These are phyloP conservation scores for Cordyceps fumosorosea DNA, from an alignment of 2,329 filamentous ascomycete species.

Conservation along the genomic window DNA sequence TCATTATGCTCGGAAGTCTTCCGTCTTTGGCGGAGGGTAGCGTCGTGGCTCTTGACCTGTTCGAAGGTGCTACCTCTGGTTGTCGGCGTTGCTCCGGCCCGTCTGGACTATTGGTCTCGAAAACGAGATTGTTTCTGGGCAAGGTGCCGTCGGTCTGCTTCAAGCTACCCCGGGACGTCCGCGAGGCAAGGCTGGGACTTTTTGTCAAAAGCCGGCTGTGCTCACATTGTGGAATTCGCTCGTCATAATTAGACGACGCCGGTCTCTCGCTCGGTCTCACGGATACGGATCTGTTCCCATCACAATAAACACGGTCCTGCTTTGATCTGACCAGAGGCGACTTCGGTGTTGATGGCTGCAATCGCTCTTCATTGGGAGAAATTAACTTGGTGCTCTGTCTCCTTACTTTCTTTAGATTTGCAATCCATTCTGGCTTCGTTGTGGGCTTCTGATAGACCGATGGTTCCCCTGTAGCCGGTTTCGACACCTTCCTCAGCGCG, in stretches of 20 bases:
- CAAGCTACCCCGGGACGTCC: background rate
- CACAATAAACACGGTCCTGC: constrained; percentile 4
- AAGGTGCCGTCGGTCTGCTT: background rate
- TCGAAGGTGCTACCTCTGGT: background rate
- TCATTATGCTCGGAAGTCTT: constrained; percentile 10
- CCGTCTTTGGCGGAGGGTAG: background rate
- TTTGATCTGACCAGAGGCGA: background rate
- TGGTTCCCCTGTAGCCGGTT: background rate
- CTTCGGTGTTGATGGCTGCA: background rate
- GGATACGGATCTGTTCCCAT: constrained; percentile 12
- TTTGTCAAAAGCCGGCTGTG: background rate
- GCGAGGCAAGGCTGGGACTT: background rate
- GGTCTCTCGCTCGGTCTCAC: constrained; percentile 2
- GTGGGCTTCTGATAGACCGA: background rate
- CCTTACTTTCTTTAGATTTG: constrained; percentile 1
- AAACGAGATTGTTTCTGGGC: background rate
- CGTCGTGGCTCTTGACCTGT: background rate
- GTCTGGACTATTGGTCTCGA: background rate
- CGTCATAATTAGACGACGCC: constrained; percentile 3
- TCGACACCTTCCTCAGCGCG: constrained; percentile 3
- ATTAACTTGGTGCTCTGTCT: background rate
- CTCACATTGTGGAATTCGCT: background rate
- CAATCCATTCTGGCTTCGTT: constrained; percentile 6
- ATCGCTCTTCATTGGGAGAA: background rate
- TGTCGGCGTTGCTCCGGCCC: background rate